Evolutionary conservation across 2,329 filamentous ascomycete genomes (phyloP).

Genomic region (Rachicladosporium sp.): DNA sequence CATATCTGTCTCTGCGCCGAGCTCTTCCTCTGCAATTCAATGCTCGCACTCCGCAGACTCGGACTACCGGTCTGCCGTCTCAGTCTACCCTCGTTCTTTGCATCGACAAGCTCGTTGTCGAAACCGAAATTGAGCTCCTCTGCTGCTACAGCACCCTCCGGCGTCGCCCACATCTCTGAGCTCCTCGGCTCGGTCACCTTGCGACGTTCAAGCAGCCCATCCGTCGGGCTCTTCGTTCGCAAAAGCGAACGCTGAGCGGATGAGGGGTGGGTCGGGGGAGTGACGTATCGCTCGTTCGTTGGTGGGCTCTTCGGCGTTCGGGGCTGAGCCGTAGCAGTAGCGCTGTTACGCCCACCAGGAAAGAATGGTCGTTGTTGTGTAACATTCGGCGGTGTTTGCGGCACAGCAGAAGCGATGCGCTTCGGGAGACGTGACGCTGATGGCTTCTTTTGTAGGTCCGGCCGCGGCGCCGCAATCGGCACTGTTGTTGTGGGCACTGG

Average conservation of each 20-base stretch:
- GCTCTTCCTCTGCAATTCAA: constrained; percentile 5
- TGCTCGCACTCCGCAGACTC: constrained; percentile 1
- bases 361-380: constrained; percentile 11
- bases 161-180: constrained; percentile 8
- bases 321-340: constrained; percentile 14
- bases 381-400: constrained; percentile 14
- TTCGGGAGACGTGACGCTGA: constrained; percentile 3
- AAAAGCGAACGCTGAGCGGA: constrained; percentile 12
- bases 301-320: constrained; percentile 5
- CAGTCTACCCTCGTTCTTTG: background rate
- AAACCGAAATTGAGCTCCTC: constrained; percentile 9
- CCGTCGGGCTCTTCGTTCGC: constrained; percentile 13
- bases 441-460: constrained; percentile 3
- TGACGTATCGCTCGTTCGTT: constrained; percentile 5
- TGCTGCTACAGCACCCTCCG: constrained; percentile 1
- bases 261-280: constrained; percentile 4
- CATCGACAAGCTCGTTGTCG: constrained; percentile 7
- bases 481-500: background rate
- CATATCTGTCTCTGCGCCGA: too few relatives aligned
- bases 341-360: constrained; percentile 11
- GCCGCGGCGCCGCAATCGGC: background rate
- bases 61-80: constrained; percentile 4
- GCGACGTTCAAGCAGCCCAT: constrained; percentile 5
- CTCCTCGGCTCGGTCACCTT: constrained; percentile 2
- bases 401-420: constrained; percentile 5